A percentile compares a stretch with the other conserved stretches of the same genome.
Conservation (phyloP, 2,329 filamentous ascomycete genomes). For the Colletotrichum sidae region DNA sequence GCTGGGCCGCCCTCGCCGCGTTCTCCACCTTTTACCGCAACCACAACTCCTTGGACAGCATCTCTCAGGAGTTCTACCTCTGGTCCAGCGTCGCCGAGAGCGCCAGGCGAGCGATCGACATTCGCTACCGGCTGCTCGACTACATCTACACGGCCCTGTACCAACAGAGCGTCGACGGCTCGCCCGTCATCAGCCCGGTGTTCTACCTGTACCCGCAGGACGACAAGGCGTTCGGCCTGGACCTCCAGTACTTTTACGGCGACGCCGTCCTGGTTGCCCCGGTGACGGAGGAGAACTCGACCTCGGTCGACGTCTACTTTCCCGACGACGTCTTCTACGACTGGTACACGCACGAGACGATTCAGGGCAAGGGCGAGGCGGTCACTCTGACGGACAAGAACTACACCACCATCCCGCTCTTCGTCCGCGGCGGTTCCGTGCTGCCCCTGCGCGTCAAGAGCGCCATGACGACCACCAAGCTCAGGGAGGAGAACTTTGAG, state of each 20-base stretch:
- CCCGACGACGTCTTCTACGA: conserved; percentile 65
- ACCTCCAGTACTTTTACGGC: conserved; percentile 65
- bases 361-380: conserved; percentile 34
- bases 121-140: conserved; percentile 83
- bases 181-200: conserved; percentile 75
- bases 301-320: conserved; percentile 59
- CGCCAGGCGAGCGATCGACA: conserved; percentile 75
- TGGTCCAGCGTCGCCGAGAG: conserved; percentile 73
- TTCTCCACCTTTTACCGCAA: conserved; percentile 80
- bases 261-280: conserved; percentile 61
- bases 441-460: conserved; percentile 68
- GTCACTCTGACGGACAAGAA: conserved; percentile 47
- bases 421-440: conserved; percentile 74
- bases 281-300: conserved; percentile 57
- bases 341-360: conserved; percentile 58
- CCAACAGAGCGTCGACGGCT: conserved; percentile 68
- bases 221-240: conserved; percentile 55
- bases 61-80: conserved; percentile 74
- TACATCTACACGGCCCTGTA: conserved; percentile 82
- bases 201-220: conserved; percentile 77
- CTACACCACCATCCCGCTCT: conserved; percentile 70
- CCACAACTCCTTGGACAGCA: conserved; percentile 64
- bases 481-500: conserved; percentile 75
- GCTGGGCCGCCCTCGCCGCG: conserved; percentile 77
- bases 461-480: conserved; percentile 72